A percentile compares a stretch with the other conserved stretches of the same genome.
Conservation (phyloP, 2,329 filamentous ascomycete genomes). For the Parascedosporium putredinis region DNA sequence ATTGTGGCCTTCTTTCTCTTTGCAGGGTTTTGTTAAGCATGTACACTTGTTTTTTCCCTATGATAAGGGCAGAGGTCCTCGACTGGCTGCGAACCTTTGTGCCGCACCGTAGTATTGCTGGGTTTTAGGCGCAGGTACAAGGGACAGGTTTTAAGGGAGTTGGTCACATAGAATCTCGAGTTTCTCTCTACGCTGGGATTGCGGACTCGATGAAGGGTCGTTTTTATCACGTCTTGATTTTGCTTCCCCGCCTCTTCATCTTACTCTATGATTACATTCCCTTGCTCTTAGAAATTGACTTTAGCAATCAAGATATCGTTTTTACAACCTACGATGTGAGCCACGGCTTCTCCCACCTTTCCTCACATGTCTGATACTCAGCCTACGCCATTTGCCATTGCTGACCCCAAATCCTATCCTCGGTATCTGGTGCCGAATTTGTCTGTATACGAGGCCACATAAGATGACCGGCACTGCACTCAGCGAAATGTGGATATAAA, state of each 20-base stretch:
- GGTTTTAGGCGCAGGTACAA: constrained; percentile 6
- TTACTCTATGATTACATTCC: background rate
- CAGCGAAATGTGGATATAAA: background rate
- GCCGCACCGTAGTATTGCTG: background rate
- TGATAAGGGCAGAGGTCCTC: background rate
- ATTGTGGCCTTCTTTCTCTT: no score
- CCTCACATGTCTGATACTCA: no score
- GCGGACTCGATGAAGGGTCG: constrained; percentile 2
- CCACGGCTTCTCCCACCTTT: no score
- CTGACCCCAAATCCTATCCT: background rate
- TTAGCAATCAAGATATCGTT: no score
- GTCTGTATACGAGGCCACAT: no score
- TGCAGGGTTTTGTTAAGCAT: background rate
- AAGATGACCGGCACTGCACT: background rate
- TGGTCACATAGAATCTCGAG: constrained; percentile 6
- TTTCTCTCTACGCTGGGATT: background rate
- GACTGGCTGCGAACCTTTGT: background rate
- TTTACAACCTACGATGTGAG: no score
- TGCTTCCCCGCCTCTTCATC: background rate
- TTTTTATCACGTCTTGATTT: constrained; percentile 3
- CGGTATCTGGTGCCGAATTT: no score
- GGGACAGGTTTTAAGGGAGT: constrained; percentile 4
- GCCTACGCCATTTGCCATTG: no score
- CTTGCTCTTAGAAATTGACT: no score
- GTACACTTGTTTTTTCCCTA: background rate